These are phyloP conservation scores for Populus hybrid DNA, from an alignment of 441 rosid species.

Conservation along the genomic window DNA sequence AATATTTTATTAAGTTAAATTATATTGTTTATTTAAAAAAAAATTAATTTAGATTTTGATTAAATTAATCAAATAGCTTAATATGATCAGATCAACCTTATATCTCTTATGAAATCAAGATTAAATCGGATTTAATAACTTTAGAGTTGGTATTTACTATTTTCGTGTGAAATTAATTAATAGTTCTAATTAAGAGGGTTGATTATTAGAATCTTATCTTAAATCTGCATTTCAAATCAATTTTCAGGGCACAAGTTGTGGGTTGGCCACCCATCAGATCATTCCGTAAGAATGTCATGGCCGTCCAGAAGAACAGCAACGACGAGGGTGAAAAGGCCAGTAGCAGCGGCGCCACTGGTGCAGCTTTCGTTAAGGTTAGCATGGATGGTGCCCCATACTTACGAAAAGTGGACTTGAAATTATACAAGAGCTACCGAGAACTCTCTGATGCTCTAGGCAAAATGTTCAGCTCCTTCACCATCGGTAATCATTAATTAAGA, in stretches of 20 bases:
- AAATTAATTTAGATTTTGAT: no score
- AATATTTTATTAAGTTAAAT: no score
- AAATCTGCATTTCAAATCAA: not conserved
- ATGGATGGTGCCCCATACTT: slow-evolving; percentile 98
- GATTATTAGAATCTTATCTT: not conserved
- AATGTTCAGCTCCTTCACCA: slow-evolving; percentile 94
- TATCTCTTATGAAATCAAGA: no score
- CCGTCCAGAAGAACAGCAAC: slow-evolving; percentile 45
- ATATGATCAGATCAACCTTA: no score
- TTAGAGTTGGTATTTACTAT: no score
- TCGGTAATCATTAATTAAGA: slow-evolving; percentile 36
- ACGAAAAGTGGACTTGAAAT: slow-evolving; percentile 81
- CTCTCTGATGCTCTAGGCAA: slow-evolving; percentile 76
- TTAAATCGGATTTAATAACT: no score
- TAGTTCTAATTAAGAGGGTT: not conserved
- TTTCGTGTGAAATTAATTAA: no score
- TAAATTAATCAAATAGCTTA: no score
- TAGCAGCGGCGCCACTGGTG: slow-evolving; percentile 22
- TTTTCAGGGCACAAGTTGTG: slow-evolving; percentile 84
- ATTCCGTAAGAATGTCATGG: slow-evolving; percentile 71
- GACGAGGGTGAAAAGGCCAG: slow-evolving; percentile 40
- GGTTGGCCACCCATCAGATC: slow-evolving; percentile 98
- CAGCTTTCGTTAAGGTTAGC: slow-evolving; percentile 83
- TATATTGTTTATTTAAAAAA: no score
- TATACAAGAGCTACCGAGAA: slow-evolving; percentile 71